These are phyloP conservation scores for Aspergillus sp. DNA, from an alignment of 2,329 filamentous ascomycete genomes.

Conservation along the genomic window DNA sequence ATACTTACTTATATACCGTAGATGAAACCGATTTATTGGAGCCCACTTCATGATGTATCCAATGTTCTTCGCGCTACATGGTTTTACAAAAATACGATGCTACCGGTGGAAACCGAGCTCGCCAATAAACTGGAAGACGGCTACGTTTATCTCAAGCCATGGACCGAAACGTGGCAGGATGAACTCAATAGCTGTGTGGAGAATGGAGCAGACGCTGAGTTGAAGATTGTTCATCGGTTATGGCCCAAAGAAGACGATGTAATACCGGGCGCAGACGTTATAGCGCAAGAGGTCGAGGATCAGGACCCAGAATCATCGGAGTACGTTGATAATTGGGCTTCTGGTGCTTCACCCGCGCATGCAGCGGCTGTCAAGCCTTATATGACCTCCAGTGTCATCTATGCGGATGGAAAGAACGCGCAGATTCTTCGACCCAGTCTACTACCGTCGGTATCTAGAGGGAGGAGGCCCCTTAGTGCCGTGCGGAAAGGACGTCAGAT, in stretches of 20 bases:
- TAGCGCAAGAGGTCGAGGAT: conserved; percentile 21
- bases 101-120: conserved; percentile 78
- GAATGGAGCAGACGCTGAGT: conserved; percentile 83
- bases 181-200: conserved; percentile 88
- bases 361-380: conserved; percentile 59
- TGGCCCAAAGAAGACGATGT: conserved; percentile 65
- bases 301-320: conserved; percentile 9
- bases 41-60: conserved; percentile 83
- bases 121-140: conserved; percentile 93
- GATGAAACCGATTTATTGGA: conserved; percentile 99
- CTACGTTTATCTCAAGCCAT: conserved; percentile 80
- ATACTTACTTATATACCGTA: conserved; percentile 37
- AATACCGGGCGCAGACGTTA: conserved; percentile 34
- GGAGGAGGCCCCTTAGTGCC: conserved; percentile 75
- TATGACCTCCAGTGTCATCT: conserved; percentile 78
- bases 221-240: conserved; percentile 80
- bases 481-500: conserved; percentile 81
- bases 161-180: conserved; percentile 89
- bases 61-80: conserved; percentile 83
- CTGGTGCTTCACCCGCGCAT: conserved; percentile 40
- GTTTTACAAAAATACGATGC: conserved; percentile 97
- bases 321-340: conserved; percentile 42
- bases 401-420: conserved; percentile 72
- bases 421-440: conserved; percentile 85
- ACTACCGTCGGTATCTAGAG: conserved; percentile 81